Evolutionary conservation across 2,329 filamentous ascomycete genomes (phyloP), one percentile per base, ranked within the genome.

Genomic region (Aspergillus alliaceus): DNA sequence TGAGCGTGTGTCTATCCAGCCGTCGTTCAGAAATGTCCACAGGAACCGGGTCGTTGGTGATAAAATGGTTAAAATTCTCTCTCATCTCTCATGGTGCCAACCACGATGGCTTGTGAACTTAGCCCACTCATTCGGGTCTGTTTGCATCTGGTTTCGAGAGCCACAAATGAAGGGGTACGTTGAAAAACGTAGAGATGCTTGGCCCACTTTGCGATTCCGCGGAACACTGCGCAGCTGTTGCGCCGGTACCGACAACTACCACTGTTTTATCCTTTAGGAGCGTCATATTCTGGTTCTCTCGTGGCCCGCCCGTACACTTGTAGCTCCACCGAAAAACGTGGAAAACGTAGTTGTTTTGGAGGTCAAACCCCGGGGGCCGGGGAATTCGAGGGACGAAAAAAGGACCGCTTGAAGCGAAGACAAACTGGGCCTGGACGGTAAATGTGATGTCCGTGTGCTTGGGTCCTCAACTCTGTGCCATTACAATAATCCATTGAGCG

Each of bases 231-330:
- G 80, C 64, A 0, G 73, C 75, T 12, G 77, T 77, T 12, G 78
- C 76, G 9, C 78, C 79, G 0, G 77, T 81, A 2, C 79, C 78
- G 34, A 81, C 71, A 42, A 79, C 70, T 2, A 66, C 78, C 5
- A 80, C 75, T 8, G 66, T 67, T 56, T 79, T 79, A 20, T 69
- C 72, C 0, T 50, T 6, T 2, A 59, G 51, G 9, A 42, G 40
- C 2, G 14, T 35, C 18, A 61, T 44, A 6, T 24, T n/a, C 6
- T 35, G 47, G 1, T 24, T 37, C n/a, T n/a, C n/a, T 4, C 25
- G 5, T 7, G 54, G 20, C 2, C 56, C 60, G 1, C 60, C 58
- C 0, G 60, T 58, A 18, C 32, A 35, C 3, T 59, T 49, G 34
- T 62, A 58, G 8, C 68, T 65, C 70, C 70, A 73, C 8, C 65